Conservation (phyloP, 31 red algal genomes). For the Endocladia muricata region DNA sequence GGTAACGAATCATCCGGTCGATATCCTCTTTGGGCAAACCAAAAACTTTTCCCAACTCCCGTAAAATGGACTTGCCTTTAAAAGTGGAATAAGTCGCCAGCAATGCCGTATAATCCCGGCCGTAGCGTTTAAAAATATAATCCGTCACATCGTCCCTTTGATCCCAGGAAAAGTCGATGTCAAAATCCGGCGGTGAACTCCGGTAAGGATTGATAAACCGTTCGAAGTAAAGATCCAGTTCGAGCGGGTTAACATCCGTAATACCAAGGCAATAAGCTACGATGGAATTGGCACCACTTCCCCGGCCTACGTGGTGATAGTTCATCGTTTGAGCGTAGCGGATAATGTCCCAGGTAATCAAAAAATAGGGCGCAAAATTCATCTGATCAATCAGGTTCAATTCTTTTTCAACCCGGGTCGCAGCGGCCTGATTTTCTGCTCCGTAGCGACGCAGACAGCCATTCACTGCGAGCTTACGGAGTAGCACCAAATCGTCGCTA, state of each 20-base stretch:
- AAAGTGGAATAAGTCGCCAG: background rate
- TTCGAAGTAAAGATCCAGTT: slow-evolving; percentile 74
- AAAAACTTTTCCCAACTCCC: background rate
- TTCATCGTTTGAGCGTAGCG: slow-evolving; percentile 29
- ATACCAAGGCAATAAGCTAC: slow-evolving; percentile 70
- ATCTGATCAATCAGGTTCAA: slow-evolving; percentile 32
- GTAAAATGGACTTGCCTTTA: background rate
- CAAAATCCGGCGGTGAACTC: slow-evolving; percentile 64
- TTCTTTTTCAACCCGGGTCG: slow-evolving; percentile 24
- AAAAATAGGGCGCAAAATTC: slow-evolving; percentile 66
- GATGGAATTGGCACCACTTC: slow-evolving; percentile 68
- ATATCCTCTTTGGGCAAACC: background rate
- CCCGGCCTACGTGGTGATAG: slow-evolving; percentile 66
- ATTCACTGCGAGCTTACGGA: no score
- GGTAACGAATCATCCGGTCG: no score
- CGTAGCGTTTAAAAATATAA: slow-evolving; percentile 60
- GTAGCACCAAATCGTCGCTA: no score
- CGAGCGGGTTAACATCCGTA: slow-evolving; percentile 68
- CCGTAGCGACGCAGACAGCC: no score
- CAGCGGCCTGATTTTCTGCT: no score
- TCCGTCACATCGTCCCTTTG: slow-evolving; percentile 63
- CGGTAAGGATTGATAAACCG: slow-evolving; percentile 78
- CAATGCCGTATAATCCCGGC: background rate
- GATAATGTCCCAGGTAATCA: slow-evolving; percentile 69
- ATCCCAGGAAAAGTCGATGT: slow-evolving; percentile 59